Percentiles rank a stretch among this genome's conserved stretches.
phyloP scores from a whole-genome alignment of 768 basidiomycete genomes.

The Mycena venus region DNA sequence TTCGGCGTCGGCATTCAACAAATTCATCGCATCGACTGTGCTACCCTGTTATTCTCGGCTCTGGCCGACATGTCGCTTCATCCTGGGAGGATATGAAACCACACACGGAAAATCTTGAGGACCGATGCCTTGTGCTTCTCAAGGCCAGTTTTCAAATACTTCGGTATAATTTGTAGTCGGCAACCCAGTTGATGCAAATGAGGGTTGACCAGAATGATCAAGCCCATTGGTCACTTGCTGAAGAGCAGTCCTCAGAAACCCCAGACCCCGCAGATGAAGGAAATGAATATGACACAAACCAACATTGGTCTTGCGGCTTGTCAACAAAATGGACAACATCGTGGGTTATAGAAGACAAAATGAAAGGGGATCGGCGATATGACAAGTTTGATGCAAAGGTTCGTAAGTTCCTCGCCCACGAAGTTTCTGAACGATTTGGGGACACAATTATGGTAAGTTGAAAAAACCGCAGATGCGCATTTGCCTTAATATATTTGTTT shows the following conservation, averaged over 20 bases:
- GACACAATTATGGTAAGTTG: slow-evolving; percentile 13
- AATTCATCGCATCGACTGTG: background rate
- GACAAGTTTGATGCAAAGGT: background rate
- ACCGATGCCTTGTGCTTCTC: background rate
- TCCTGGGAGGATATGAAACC: background rate
- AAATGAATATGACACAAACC: background rate
- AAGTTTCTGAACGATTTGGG: background rate
- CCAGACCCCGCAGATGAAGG: background rate
- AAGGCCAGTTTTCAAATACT: background rate
- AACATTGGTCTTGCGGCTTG: background rate
- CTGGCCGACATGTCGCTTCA: background rate
- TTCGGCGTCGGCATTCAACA: background rate
- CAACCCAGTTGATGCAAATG: background rate
- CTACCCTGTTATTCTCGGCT: too few species aligned
- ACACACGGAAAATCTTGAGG: background rate
- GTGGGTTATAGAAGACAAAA: background rate
- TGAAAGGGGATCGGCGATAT: background rate
- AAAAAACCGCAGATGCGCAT: background rate
- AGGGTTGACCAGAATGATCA: background rate
- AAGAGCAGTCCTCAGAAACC: background rate
- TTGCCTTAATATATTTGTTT: background rate
- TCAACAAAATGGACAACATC: background rate
- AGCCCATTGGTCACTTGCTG: background rate
- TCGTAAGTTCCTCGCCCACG: background rate
- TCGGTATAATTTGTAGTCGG: background rate